A percentile compares a stretch with the other conserved stretches of the same genome.
phyloP scores from a whole-genome alignment of 208 protist species.

The Trypanosoma platydactyli region DNA sequence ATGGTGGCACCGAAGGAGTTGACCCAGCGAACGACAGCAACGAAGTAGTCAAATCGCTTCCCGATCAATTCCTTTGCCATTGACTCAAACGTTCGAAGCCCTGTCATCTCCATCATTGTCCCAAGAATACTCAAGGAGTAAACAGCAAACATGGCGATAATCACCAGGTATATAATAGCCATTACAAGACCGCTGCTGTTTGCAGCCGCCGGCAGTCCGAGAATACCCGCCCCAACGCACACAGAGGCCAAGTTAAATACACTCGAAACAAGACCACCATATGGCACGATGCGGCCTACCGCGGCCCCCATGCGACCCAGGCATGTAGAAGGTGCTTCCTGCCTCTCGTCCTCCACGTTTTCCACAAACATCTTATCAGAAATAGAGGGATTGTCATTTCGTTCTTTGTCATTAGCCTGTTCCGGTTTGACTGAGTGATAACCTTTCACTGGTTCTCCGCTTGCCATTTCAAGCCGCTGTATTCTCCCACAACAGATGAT shows the following conservation, averaged over 20 bases:
- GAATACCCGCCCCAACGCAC: conserved; percentile 45
- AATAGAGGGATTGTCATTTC: not conserved
- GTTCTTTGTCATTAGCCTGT: not conserved
- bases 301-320: not conserved
- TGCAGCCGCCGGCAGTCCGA: conserved; percentile 39
- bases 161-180: conserved; percentile 58
- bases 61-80: conserved; percentile 53
- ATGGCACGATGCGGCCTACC: conserved; percentile 10
- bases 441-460: too few species aligned
- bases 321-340: not conserved
- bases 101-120: conserved; percentile 52
- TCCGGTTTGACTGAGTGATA: too few species aligned
- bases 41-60: conserved; percentile 58
- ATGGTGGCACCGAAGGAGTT: conserved; percentile 72
- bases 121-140: conserved; percentile 63
- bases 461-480: too few species aligned
- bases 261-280: conserved; percentile 23
- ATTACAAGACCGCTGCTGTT: conserved; percentile 34
- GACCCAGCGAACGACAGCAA: conserved; percentile 55
- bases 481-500: too few species aligned
- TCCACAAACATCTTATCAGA: not conserved
- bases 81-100: conserved; percentile 53
- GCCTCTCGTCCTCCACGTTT: not conserved
- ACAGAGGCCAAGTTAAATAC: conserved; percentile 37
- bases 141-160: conserved; percentile 51